Evolutionary conservation across 176 grass and related monocot genomes (phyloP), one percentile per base, ranked within the genome.

Genomic region (Alloteropsis semialata): DNA sequence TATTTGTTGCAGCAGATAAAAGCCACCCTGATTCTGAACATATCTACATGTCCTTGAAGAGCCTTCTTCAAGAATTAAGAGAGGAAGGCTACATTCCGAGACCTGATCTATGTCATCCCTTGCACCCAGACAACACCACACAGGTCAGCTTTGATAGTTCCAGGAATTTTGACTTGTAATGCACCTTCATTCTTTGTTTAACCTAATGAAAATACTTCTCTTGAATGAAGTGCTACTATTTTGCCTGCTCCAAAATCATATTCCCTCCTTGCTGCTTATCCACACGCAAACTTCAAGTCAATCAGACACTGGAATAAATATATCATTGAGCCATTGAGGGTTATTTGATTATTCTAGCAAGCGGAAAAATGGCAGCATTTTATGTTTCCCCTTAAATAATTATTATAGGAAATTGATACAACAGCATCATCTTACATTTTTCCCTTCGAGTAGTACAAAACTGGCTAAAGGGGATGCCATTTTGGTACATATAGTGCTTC

Each of bases 1-100:
- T 92, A 76, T 97, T 91, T 87, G 85, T 86, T 92, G 90, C 95
- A 64, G 76, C 76, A 64, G 92, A 97, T 76, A 84, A 87, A 92
- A 89, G 83, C 62, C 86, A 94, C 53, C 84, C 86, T 74, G 83
- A 97, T 29, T 92, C 87, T 84, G 88, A 84, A 87, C 59, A 69
- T 75, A 92, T 94, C 37, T 89, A 91, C 81, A 81, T 75, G 33
- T 89, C 82, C 50, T 88, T 97, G 68, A 86, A 93, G 53, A 60
- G 77, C 59, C 79, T 98, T 69, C 78, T 91, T 91, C 84, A 85
- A 84, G 87, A 85, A 69, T 54, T 98, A 84, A 90, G 82, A 73
- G 88, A 93, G 22, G 95, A 94, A 91, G 90, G 90, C 66, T 94
- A 98, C 41, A 54, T 92, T 74, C 92, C 81, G 8, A 83, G 48